Conservation (phyloP, 2,329 filamentous ascomycete species). For the Cercospora sp. region DNA sequence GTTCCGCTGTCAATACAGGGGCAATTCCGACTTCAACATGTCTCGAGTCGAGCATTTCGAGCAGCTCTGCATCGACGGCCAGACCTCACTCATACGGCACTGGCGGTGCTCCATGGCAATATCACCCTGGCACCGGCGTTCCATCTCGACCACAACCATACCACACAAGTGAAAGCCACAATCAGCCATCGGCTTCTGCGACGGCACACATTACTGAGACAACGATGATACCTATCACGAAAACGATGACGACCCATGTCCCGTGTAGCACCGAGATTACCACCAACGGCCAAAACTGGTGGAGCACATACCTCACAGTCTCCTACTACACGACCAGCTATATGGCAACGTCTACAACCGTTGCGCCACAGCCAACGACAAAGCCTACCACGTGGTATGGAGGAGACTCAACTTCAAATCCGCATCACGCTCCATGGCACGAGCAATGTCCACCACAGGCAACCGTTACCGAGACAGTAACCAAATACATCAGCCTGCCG, state of each 20-base stretch:
- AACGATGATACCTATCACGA: constrained; percentile 5
- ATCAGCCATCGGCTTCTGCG: not conserved
- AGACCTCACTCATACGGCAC: not conserved
- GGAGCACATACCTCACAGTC: constrained; percentile 13
- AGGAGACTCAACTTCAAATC: not conserved
- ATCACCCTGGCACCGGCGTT: not conserved
- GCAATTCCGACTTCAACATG: not conserved
- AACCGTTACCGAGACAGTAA: constrained; percentile 9
- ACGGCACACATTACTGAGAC: constrained; percentile 3
- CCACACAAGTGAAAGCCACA: not conserved
- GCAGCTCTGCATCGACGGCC: not conserved
- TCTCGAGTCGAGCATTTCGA: not conserved
- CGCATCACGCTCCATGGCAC: not conserved
- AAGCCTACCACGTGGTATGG: not conserved
- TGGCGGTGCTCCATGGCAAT: not conserved
- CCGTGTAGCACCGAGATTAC: constrained; percentile 14
- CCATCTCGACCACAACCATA: constrained; percentile 6
- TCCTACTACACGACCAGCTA: constrained; percentile 13
- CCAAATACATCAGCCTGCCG: not conserved
- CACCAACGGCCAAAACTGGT: constrained; percentile 16
- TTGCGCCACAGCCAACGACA: not conserved
- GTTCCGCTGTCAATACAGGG: not conserved
- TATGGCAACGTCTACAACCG: not conserved
- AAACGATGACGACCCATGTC: constrained; percentile 11
- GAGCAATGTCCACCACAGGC: constrained; percentile 11